Evolutionary conservation across 495 filamentous ascomycete genomes (phyloP).

Genomic region (Lasiosphaeria miniovina): DNA sequence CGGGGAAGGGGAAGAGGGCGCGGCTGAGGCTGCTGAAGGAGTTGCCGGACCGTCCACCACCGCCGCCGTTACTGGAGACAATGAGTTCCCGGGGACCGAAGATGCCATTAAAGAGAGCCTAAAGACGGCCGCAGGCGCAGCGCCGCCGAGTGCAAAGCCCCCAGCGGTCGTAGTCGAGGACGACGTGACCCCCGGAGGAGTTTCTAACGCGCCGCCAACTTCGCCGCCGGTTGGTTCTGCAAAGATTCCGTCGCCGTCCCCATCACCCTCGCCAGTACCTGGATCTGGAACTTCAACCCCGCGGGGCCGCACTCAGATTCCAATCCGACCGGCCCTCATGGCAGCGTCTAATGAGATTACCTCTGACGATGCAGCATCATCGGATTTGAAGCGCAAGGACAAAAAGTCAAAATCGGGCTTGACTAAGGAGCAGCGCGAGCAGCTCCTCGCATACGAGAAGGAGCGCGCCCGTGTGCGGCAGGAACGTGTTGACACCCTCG

Average conservation of each 20-base stretch:
- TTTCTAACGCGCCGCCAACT: constrained; percentile 16
- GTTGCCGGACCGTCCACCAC: constrained; percentile 57
- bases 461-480: constrained; percentile 83
- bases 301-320: constrained; percentile 54
- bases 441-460: constrained; percentile 80
- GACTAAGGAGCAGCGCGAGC: constrained; percentile 85
- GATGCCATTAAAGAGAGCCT: constrained; percentile 50
- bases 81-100: constrained; percentile 45
- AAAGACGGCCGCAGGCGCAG: constrained; percentile 31
- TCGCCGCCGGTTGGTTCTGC: constrained; percentile 3
- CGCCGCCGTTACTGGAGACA: constrained; percentile 33
- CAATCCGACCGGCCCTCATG: constrained; percentile 81
- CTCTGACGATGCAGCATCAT: constrained; percentile 68
- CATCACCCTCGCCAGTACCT: constrained; percentile 48
- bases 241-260: constrained; percentile 23
- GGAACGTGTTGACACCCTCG: constrained; percentile 80
- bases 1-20: constrained; percentile 63
- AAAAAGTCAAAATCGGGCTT: constrained; percentile 85
- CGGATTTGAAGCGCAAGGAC: constrained; percentile 61
- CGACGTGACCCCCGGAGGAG: constrained; percentile 21
- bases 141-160: constrained; percentile 16
- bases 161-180: constrained; percentile 45
- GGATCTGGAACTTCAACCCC: constrained; percentile 60
- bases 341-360: constrained; percentile 81
- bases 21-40: constrained; percentile 39